Base-by-base conservation (phyloP, 2,329 filamentous ascomycete species). In the Thelonectria blattea region DNA sequence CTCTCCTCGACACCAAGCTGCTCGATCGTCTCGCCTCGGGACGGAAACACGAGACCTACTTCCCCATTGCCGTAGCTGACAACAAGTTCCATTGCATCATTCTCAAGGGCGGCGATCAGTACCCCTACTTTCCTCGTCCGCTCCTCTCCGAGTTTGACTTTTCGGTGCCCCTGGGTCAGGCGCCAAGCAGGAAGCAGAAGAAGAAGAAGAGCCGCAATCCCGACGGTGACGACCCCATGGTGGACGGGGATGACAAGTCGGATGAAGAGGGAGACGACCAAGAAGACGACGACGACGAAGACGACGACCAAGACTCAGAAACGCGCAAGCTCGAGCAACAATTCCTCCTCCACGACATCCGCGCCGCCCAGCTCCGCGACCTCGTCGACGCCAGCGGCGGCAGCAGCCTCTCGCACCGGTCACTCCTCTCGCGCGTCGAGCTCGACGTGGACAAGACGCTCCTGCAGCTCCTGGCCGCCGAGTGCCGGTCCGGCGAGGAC, bases 51-150 rank as follows among this genome's bases (percentile, higher is more conserved):
- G 95, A 99, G 77, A 86, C 83, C 0, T 99, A 99, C 80, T 99
- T 93, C 85, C 95, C 95, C 1, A 92, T 99, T 32, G 95, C 95
- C 1, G 93, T 98, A 1, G 92, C 94, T 2, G 88, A 93, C 69
- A 85, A 91, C 71, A 94, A 91, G 72, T 99, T 99, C 77, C 94
- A 98, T 82, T 99, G 96, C 79, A 97, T 99, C 78, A 98, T 99
- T 70, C 88, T 99, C 72, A 99, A 99, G 79, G 95, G 95, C 64
- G 91, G 91, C 37, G 95, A 99, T 73, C 86, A 90, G 72, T 92
- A 97, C 72, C 93, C 94, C 0, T 97, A 95, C 79, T 98, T 94
- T 78, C 95, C 92, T 11, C 88, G 91, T 10, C 93, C 92, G 2
- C 81, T 97, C 39, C 88, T 99, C 37, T 93, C 90, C 43, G 95